These are phyloP conservation scores for Ambrosiella xylebori DNA, from an alignment of 2,329 filamentous ascomycete genomes.

Conservation along the genomic window DNA sequence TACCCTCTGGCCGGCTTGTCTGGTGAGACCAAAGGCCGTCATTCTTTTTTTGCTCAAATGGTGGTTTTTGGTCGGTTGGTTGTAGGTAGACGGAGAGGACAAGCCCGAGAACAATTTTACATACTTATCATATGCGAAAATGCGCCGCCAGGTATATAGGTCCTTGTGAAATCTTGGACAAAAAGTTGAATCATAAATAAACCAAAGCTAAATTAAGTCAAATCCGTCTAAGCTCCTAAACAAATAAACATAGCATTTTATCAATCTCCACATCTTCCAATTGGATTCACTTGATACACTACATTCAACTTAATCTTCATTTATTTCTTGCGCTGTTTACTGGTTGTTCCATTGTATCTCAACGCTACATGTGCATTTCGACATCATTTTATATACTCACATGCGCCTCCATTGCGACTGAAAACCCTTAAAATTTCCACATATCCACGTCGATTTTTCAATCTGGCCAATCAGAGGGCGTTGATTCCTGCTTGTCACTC, in stretches of 20 bases:
- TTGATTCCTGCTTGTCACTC: slow-evolving; percentile 7
- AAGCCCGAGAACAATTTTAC: not conserved
- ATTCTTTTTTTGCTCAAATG: slow-evolving; percentile 15
- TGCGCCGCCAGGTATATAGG: too few relatives aligned
- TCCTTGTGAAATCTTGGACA: not conserved
- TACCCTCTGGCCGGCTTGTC: slow-evolving; percentile 30
- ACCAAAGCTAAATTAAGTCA: not conserved
- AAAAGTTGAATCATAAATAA: not conserved
- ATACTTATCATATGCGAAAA: too few relatives aligned
- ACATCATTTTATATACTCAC: not conserved
- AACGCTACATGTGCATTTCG: not conserved
- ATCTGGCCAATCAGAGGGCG: slow-evolving; percentile 6
- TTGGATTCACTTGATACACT: not conserved
- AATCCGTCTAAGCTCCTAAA: not conserved
- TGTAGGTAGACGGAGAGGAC: not conserved
- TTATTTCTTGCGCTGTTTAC: not conserved
- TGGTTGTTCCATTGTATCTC: not conserved
- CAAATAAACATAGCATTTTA: too few relatives aligned
- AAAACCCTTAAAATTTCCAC: not conserved
- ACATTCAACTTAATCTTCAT: not conserved
- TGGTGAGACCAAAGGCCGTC: slow-evolving; percentile 34
- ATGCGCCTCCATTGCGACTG: not conserved
- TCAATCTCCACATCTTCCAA: not conserved
- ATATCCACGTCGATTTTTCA: not conserved
- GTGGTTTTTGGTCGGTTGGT: not conserved